These are phyloP conservation scores for Uronychia binucleata DNA, from an alignment of 73 alveolate genomes.

Conservation along the genomic window DNA sequence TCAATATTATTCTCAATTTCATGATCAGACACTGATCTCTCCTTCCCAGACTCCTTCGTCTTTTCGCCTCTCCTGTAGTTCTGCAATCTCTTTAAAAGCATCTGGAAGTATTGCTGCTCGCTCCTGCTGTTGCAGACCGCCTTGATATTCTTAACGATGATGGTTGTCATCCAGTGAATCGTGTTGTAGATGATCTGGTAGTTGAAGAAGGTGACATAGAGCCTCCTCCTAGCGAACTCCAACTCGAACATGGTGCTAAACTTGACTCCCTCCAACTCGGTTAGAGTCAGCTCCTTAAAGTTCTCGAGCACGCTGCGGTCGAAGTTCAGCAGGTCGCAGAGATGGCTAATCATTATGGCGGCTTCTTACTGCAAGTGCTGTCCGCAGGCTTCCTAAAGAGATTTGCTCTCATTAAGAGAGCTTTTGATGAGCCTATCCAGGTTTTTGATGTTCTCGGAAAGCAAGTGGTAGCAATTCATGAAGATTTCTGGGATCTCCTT, in stretches of 20 bases:
- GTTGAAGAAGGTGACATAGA: background rate
- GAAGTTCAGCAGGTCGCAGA: background rate
- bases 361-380: background rate
- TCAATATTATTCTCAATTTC: no score
- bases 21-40: background rate
- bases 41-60: background rate
- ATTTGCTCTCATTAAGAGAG: background rate
- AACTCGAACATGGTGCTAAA: background rate
- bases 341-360: background rate
- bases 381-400: background rate
- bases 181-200: background rate
- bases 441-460: background rate
- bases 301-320: background rate
- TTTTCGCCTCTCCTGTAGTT: background rate
- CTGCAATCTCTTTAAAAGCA: background rate
- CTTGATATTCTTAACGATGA: background rate
- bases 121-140: background rate
- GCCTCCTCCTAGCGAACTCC: background rate
- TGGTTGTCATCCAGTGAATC: background rate
- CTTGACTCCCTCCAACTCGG: background rate
- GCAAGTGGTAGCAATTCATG: background rate
- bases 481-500: background rate
- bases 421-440: background rate
- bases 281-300: background rate
- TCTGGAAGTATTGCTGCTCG: background rate